Percentiles rank a stretch among this genome's conserved stretches.
Conservation (phyloP, 2,329 filamentous ascomycete genomes). For the Diaporthe sp. region DNA sequence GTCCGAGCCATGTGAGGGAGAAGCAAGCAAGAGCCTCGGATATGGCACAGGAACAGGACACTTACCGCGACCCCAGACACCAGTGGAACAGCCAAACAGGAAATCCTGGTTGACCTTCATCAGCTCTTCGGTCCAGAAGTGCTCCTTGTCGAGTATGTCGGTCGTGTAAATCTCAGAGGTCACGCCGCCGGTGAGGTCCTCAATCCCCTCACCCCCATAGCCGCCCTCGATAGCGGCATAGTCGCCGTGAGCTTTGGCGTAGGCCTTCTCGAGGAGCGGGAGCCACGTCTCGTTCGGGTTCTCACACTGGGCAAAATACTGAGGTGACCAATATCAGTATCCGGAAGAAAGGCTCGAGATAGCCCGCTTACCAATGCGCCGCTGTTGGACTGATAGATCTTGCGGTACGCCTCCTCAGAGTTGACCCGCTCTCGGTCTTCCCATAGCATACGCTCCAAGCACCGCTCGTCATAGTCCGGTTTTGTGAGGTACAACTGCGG, state of each 20-base stretch:
- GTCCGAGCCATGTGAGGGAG: background rate
- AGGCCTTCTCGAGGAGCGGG: conserved; percentile 80
- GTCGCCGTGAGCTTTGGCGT: conserved; percentile 82
- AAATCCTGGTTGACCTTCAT: conserved; percentile 86
- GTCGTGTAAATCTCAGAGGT: conserved; percentile 77
- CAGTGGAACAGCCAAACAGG: conserved; percentile 78
- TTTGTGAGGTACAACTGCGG: conserved; percentile 66
- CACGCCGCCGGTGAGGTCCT: conserved; percentile 76
- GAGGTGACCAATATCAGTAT: background rate
- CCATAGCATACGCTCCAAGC: conserved; percentile 62
- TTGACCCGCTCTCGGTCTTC: conserved; percentile 64
- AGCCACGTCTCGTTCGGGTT: conserved; percentile 81
- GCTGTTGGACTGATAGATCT: conserved; percentile 76
- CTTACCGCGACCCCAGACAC: conserved; percentile 66
- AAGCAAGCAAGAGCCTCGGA: background rate
- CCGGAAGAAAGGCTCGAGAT: background rate
- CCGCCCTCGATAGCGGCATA: conserved; percentile 81
- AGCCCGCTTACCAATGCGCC: conserved; percentile 62
- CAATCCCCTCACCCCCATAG: conserved; percentile 62
- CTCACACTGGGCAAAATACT: conserved; percentile 78
- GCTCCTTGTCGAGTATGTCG: conserved; percentile 82
- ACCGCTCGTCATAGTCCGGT: conserved; percentile 72
- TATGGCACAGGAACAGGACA: background rate
- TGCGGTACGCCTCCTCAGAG: conserved; percentile 71
- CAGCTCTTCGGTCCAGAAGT: conserved; percentile 87